Conservation (phyloP, 257 asterid species). For the Coffea eugenioides region DNA sequence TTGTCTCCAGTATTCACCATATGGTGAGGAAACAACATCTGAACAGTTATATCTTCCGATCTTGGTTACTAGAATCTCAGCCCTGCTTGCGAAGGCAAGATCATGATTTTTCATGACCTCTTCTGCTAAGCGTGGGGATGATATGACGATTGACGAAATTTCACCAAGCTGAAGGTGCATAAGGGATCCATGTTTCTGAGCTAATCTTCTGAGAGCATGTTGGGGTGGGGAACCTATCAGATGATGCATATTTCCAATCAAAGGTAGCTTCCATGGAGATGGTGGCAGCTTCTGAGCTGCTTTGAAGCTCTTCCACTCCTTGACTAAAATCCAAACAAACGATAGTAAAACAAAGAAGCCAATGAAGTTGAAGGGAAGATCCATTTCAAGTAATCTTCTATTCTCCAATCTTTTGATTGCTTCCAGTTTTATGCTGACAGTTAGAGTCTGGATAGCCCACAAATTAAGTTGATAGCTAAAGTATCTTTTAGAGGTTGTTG, state of each 20-base stretch:
- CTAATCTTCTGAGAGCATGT: constrained; percentile 14
- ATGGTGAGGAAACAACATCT: constrained; percentile 14
- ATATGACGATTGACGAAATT: constrained; percentile 21
- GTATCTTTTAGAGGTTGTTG: too few species aligned
- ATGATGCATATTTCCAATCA: constrained; percentile 29
- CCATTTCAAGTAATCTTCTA: neutral
- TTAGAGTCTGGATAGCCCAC: too few species aligned
- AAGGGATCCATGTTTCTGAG: constrained; percentile 21
- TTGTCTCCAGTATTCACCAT: constrained; percentile 28
- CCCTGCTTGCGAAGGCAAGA: constrained; percentile 19
- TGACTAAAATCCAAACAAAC: neutral
- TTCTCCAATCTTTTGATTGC: neutral
- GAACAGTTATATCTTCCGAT: neutral
- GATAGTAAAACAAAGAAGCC: neutral
- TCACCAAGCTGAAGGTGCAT: constrained; percentile 27
- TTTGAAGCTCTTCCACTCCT: neutral
- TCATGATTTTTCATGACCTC: constrained; percentile 30
- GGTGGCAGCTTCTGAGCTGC: constrained; percentile 13
- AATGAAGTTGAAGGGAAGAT: neutral
- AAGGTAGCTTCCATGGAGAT: constrained; percentile 30
- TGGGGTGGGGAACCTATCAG: constrained; percentile 21
- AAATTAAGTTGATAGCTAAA: neutral
- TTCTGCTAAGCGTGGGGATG: constrained; percentile 26
- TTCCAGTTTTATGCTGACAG: too few species aligned
- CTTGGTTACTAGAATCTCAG: neutral